Conservation (phyloP, 1,284 basidiomycete species). For the Phlebopus sp. region DNA sequence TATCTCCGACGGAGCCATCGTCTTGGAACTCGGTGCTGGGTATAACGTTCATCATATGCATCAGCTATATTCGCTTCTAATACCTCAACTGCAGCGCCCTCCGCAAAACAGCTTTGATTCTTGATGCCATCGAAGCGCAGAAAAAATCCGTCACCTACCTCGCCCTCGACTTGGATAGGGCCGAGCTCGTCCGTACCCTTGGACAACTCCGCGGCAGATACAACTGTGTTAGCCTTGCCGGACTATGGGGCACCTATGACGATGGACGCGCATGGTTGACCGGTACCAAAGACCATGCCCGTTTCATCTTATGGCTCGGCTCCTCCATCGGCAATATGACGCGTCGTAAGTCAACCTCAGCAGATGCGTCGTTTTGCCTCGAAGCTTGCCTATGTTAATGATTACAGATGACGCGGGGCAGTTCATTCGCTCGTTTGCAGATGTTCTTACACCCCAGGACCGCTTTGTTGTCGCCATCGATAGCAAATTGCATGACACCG, state of each 20-base stretch:
- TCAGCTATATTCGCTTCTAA: not conserved
- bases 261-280: constrained; percentile 6
- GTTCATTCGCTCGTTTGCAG: constrained; percentile 3
- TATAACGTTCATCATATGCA: not conserved
- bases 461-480: constrained; percentile 5
- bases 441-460: constrained; percentile 1
- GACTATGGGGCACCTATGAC: constrained; percentile 8
- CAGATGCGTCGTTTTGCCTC: not conserved
- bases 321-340: constrained; percentile 10
- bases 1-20: constrained; percentile 1
- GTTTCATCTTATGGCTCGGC: constrained; percentile 5
- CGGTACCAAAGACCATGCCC: not conserved
- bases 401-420: constrained; percentile 1
- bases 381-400: not conserved
- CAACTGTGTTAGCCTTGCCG: constrained; percentile 4
- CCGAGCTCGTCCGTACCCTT: constrained; percentile 7
- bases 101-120: constrained; percentile 5
- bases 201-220: constrained; percentile 2
- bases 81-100: not conserved
- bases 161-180: constrained; percentile 7
- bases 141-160: constrained; percentile 6
- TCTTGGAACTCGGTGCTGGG: constrained; percentile 6
- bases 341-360: not conserved
- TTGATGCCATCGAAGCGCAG: constrained; percentile 7
- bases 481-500: not conserved